These are phyloP conservation scores for Priceomyces haplophilus DNA, from an alignment of 805 yeast genomes.

Conservation along the genomic window DNA sequence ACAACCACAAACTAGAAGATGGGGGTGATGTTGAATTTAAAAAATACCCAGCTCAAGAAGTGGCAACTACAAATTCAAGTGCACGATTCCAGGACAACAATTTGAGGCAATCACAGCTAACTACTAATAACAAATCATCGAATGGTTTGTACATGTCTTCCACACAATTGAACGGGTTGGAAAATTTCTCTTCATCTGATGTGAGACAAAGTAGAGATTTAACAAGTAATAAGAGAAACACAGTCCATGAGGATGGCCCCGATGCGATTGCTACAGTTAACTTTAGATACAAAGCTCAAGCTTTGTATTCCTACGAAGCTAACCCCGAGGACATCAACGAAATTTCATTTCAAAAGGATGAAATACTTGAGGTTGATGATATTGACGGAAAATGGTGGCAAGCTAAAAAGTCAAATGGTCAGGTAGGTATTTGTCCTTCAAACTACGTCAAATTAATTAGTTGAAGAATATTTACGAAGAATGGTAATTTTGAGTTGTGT, in stretches of 20 bases:
- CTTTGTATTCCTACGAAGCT: constrained; percentile 83
- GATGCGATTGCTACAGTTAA: constrained; percentile 30
- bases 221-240: constrained; percentile 24
- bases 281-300: constrained; percentile 83
- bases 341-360: constrained; percentile 86
- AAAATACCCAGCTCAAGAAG: constrained; percentile 17
- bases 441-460: constrained; percentile 81
- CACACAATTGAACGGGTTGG: constrained; percentile 59
- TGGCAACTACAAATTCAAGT: constrained; percentile 8
- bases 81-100: constrained; percentile 28
- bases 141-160: constrained; percentile 45
- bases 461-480: constrained; percentile 11
- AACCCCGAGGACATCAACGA: constrained; percentile 92
- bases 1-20: constrained; percentile 9
- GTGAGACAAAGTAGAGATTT: constrained; percentile 30
- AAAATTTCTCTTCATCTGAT: constrained; percentile 45
- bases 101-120: constrained; percentile 35
- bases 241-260: constrained; percentile 18
- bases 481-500: constrained; percentile 5
- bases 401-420: constrained; percentile 84
- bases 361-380: constrained; percentile 86
- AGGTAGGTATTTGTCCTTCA: constrained; percentile 94
- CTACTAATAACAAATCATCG: constrained; percentile 28
- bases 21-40: constrained; percentile 26
- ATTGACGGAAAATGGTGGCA: constrained; percentile 99